Evolutionary conservation across 495 filamentous ascomycete genomes (phyloP).

Genomic region (Clavariopsis aquatica): DNA sequence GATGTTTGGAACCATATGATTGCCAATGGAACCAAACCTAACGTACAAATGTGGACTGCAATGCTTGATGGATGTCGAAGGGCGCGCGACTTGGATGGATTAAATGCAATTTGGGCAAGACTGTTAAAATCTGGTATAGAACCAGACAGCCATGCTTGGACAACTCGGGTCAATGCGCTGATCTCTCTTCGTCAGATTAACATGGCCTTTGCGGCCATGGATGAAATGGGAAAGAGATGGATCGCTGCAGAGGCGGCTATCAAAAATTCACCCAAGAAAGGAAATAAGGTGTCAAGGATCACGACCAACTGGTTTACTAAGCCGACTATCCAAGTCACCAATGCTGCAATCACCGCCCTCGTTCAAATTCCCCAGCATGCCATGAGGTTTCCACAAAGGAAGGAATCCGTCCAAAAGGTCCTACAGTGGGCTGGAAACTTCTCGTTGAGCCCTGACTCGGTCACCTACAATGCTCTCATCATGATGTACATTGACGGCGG

Average conservation of each 20-base stretch:
- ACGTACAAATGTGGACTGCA: conserved; percentile 58
- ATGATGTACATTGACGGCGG: conserved; percentile 54
- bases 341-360: conserved; percentile 59
- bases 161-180: conserved; percentile 61
- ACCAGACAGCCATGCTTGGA: conserved; percentile 63
- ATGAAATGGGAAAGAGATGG: conserved; percentile 56
- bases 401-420: conserved; percentile 48
- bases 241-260: conserved; percentile 12
- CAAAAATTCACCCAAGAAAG: conserved; percentile 6
- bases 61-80: conserved; percentile 63
- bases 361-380: conserved; percentile 35
- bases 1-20: conserved; percentile 64
- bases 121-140: conserved; percentile 53
- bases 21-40: conserved; percentile 52
- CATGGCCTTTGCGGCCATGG: conserved; percentile 57
- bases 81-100: conserved; percentile 50
- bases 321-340: conserved; percentile 63
- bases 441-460: conserved; percentile 59
- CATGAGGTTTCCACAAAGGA: conserved; percentile 38
- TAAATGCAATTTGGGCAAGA: conserved; percentile 61
- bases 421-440: conserved; percentile 61
- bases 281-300: neutral
- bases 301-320: conserved; percentile 40
- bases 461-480: conserved; percentile 71
- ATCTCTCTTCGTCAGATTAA: conserved; percentile 52